Evolutionary conservation across 495 filamentous ascomycete genomes (phyloP).

Genomic region (Jackrogersella multiformis): DNA sequence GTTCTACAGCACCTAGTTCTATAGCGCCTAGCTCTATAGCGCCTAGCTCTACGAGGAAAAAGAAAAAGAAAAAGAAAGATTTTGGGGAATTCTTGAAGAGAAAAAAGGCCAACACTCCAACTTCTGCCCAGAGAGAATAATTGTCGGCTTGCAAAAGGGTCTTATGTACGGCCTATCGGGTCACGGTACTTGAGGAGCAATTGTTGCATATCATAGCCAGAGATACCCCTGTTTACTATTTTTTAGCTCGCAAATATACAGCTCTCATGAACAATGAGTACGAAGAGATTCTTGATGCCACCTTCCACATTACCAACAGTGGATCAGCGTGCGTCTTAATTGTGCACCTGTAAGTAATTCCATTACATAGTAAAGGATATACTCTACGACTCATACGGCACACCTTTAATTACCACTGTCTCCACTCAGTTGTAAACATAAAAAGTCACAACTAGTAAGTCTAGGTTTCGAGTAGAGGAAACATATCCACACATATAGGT

Average conservation of each 20-base stretch:
- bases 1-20: too few species aligned
- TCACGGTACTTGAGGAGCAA: background rate
- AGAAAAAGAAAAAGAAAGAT: constrained; percentile 19
- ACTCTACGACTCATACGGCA: background rate
- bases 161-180: background rate
- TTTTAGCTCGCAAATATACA: background rate
- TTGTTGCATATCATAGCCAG: background rate
- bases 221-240: constrained; percentile 24
- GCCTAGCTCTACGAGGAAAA: constrained; percentile 4
- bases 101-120: constrained; percentile 32
- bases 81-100: constrained; percentile 28
- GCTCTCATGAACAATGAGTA: background rate
- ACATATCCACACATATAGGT: background rate
- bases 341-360: too few species aligned
- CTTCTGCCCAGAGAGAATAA: constrained; percentile 36
- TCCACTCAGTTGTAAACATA: background rate
- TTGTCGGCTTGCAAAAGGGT: background rate
- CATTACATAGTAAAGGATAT: background rate
- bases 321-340: too few species aligned
- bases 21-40: constrained; percentile 5
- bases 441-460: background rate
- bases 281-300: constrained; percentile 1
- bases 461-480: background rate
- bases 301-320: background rate
- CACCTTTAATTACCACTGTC: background rate